phyloP scores from a whole-genome alignment of 2,329 filamentous ascomycete species.

The Macrophomina phaseolina region DNA sequence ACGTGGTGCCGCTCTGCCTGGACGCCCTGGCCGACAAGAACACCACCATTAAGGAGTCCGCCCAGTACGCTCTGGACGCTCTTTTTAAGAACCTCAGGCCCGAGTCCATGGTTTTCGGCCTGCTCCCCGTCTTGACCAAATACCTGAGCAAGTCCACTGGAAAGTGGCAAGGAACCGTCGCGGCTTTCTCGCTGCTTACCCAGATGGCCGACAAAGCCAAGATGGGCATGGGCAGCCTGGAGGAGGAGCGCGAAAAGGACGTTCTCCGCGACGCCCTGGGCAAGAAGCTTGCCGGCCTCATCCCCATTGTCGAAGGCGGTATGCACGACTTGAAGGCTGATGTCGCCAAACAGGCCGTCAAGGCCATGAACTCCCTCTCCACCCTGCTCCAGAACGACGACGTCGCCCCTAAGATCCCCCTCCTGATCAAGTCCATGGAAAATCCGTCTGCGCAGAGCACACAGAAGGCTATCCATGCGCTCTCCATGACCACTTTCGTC shows the following conservation, averaged over 20 bases:
- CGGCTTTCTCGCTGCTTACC: conserved; percentile 81
- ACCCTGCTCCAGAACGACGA: conserved; percentile 95
- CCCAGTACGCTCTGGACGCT: conserved; percentile 91
- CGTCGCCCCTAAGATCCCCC: conserved; percentile 86
- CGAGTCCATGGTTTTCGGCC: conserved; percentile 81
- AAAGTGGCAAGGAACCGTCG: conserved; percentile 97
- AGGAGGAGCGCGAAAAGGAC: conserved; percentile 87
- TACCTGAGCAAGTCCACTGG: conserved; percentile 85
- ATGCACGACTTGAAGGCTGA: conserved; percentile 98
- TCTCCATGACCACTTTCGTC: conserved; percentile 98
- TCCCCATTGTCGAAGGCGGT: conserved; percentile 86
- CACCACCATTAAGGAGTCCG: conserved; percentile 83
- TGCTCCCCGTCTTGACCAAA: conserved; percentile 74
- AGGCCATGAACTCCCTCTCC: conserved; percentile 90
- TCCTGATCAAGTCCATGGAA: conserved; percentile 94
- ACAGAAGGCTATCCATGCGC: conserved; percentile 94
- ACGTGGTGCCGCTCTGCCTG: conserved; percentile 73
- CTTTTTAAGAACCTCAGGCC: conserved; percentile 79
- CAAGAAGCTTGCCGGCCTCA: conserved; percentile 80
- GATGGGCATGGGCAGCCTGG: conserved; percentile 80
- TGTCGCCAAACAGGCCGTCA: conserved; percentile 81
- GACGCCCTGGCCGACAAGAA: conserved; percentile 92
- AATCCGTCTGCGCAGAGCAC: conserved; percentile 86
- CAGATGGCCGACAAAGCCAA: conserved; percentile 95
- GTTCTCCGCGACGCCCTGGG: conserved; percentile 90